Evolutionary conservation across 1,284 basidiomycete genomes (phyloP).

Genomic region (Psilocybe mexicana): DNA sequence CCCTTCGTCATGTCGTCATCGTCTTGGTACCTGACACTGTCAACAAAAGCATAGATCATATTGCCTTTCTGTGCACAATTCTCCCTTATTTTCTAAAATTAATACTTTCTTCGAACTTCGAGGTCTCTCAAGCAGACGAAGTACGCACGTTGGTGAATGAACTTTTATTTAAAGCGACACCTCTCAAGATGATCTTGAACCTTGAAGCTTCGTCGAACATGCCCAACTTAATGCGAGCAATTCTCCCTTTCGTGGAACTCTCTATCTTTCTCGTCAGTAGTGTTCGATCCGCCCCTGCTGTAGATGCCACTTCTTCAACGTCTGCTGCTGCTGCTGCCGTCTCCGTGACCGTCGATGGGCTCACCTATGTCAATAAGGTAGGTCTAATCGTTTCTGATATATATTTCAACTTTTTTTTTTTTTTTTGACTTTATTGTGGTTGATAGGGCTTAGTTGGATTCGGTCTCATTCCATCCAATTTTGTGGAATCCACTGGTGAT

Average conservation of each 20-base stretch:
- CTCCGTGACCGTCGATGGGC: slow-evolving; percentile 17
- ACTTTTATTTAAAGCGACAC: neutral
- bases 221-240: neutral
- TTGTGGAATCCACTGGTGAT: slow-evolving; percentile 41
- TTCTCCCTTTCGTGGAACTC: neutral
- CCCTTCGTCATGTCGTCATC: neutral
- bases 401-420: neutral
- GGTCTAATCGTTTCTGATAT: neutral
- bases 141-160: neutral
- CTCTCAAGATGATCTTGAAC: neutral
- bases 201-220: neutral
- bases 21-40: too few species aligned
- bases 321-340: slow-evolving; percentile 13
- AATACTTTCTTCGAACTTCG: neutral
- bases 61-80: neutral
- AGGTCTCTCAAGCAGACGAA: neutral
- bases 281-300: slow-evolving; percentile 2
- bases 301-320: slow-evolving; percentile 3
- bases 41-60: neutral
- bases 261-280: neutral
- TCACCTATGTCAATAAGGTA: slow-evolving; percentile 22
- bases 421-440: neutral
- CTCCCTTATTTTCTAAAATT: neutral
- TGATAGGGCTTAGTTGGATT: slow-evolving; percentile 40
- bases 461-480: slow-evolving; percentile 42